These are phyloP conservation scores for Rickenella mellea DNA, from an alignment of 768 basidiomycete species.

Conservation along the genomic window DNA sequence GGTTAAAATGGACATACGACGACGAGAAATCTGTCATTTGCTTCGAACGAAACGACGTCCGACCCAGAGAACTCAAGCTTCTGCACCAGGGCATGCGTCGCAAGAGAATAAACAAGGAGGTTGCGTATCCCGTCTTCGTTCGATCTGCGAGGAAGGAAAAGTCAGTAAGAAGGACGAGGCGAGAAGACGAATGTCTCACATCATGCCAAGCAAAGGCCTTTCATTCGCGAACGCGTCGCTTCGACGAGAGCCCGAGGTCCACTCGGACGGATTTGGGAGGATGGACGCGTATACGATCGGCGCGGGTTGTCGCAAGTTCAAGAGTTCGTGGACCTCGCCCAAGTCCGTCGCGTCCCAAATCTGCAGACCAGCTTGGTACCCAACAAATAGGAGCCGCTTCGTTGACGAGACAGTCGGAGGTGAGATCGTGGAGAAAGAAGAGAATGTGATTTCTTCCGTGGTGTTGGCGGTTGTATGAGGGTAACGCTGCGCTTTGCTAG, in stretches of 20 bases:
- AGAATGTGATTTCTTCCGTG: neutral
- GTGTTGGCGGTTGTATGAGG: neutral
- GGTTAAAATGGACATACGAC: constrained; percentile 34
- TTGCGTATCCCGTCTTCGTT: constrained; percentile 12
- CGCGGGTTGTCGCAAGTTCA: constrained; percentile 32
- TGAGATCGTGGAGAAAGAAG: neutral
- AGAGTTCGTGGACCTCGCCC: constrained; percentile 38
- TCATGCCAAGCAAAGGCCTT: constrained; percentile 25
- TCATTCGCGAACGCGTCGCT: constrained; percentile 21
- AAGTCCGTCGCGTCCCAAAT: constrained; percentile 56
- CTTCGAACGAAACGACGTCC: constrained; percentile 31
- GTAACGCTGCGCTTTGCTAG: neutral
- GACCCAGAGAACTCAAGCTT: constrained; percentile 29
- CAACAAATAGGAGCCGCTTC: constrained; percentile 40
- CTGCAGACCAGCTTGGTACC: constrained; percentile 43
- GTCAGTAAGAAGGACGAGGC: neutral
- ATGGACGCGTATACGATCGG: constrained; percentile 28
- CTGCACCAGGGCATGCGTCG: constrained; percentile 41
- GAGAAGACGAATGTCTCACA: constrained; percentile 18
- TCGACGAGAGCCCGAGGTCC: constrained; percentile 5
- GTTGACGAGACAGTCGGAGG: neutral
- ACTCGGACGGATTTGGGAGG: constrained; percentile 14
- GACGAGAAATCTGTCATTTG: constrained; percentile 40
- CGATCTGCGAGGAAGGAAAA: constrained; percentile 9
- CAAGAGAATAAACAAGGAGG: constrained; percentile 36